Conservation (phyloP, 2,329 filamentous ascomycete genomes). For the Dactylella cylindrospora region DNA sequence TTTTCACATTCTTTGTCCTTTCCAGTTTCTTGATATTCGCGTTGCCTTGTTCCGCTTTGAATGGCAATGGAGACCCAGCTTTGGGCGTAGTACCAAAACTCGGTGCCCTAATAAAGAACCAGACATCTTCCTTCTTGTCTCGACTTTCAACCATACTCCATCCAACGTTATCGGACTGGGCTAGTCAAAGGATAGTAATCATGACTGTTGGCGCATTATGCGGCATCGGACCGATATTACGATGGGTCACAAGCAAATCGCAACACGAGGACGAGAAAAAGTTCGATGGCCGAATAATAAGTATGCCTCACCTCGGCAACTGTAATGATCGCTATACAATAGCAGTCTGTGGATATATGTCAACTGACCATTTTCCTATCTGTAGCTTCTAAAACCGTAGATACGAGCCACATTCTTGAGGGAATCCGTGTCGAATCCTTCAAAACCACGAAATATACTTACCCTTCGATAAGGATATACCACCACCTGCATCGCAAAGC, state of each 20-base stretch:
- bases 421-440: slow-evolving; percentile 57
- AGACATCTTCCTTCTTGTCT: slow-evolving; percentile 10
- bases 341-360: neutral
- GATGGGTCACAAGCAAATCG: slow-evolving; percentile 19
- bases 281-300: slow-evolving; percentile 35
- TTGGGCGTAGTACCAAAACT: slow-evolving; percentile 12
- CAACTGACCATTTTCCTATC: neutral
- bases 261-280: slow-evolving; percentile 14
- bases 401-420: slow-evolving; percentile 41
- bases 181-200: slow-evolving; percentile 19
- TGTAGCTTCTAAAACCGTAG: slow-evolving; percentile 30
- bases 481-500: slow-evolving; percentile 78
- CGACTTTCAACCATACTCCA: slow-evolving; percentile 9
- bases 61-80: slow-evolving; percentile 20
- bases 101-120: slow-evolving; percentile 30
- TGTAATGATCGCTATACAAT: neutral
- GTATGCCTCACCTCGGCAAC: too few species aligned
- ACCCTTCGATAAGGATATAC: slow-evolving; percentile 77
- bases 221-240: slow-evolving; percentile 36
- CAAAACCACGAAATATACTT: slow-evolving; percentile 69
- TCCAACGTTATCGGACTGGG: slow-evolving; percentile 18
- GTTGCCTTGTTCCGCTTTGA: slow-evolving; percentile 17
- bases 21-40: slow-evolving; percentile 22
- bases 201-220: slow-evolving; percentile 33
- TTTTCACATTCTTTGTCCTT: slow-evolving; percentile 2